These are phyloP conservation scores for Tylopilus plumbeoviolaceoides DNA, from an alignment of 768 basidiomycete species.

Conservation along the genomic window DNA sequence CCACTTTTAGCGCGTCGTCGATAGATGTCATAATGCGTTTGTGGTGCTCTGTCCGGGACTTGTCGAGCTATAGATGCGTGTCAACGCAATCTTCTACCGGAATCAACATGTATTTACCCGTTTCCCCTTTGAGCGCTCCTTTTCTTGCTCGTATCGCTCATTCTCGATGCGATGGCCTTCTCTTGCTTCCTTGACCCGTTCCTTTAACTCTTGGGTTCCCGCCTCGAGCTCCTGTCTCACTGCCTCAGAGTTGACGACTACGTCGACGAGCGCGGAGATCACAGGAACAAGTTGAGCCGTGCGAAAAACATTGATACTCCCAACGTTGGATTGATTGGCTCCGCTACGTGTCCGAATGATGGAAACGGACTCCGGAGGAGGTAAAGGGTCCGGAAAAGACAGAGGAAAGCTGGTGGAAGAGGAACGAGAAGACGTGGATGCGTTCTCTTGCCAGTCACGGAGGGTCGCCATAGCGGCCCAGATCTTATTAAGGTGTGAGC, in stretches of 20 bases:
- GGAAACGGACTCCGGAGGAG: slow-evolving; percentile 42
- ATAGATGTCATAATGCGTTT: slow-evolving; percentile 45
- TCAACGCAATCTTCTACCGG: not conserved
- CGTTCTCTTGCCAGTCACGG: slow-evolving; percentile 33
- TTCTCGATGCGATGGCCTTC: slow-evolving; percentile 40
- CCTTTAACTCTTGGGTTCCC: slow-evolving; percentile 53
- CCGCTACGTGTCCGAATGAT: slow-evolving; percentile 48
- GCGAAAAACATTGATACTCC: slow-evolving; percentile 32
- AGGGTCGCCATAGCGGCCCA: slow-evolving; percentile 54
- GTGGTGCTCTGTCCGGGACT: slow-evolving; percentile 43
- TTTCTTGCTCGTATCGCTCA: slow-evolving; percentile 27
- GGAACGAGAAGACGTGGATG: slow-evolving; percentile 13
- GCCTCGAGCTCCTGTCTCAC: slow-evolving; percentile 61
- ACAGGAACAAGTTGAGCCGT: slow-evolving; percentile 68
- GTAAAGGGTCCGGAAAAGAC: slow-evolving; percentile 55
- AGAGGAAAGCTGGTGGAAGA: slow-evolving; percentile 17
- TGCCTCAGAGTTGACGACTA: slow-evolving; percentile 40
- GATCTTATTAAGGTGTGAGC: slow-evolving; percentile 57
- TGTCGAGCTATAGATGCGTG: slow-evolving; percentile 34
- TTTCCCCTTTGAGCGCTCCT: slow-evolving; percentile 51
- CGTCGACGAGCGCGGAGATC: slow-evolving; percentile 54
- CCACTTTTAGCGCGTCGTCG: slow-evolving; percentile 54
- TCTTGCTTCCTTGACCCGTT: slow-evolving; percentile 44
- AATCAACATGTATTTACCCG: slow-evolving; percentile 8
- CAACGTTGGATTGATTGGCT: slow-evolving; percentile 24